These are phyloP conservation scores for Chondrus crispus DNA, from an alignment of 23 red algal species.

Conservation along the genomic window DNA sequence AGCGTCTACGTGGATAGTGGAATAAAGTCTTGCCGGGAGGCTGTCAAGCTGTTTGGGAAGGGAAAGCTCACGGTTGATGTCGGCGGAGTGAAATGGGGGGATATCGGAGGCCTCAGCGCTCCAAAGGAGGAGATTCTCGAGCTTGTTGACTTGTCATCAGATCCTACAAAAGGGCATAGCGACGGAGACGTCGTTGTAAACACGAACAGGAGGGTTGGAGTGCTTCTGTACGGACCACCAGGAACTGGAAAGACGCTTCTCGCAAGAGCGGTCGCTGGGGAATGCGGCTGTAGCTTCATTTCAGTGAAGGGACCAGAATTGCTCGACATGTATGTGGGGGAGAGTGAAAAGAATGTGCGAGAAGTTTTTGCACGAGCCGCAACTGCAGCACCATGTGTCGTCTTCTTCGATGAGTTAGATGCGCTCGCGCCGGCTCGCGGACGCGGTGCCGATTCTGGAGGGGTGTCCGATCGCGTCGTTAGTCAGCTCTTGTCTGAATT, in stretches of 20 bases:
- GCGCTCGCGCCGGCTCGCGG: slow-evolving; percentile 78
- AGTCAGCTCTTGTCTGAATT: slow-evolving; percentile 68
- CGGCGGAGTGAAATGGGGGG: slow-evolving; percentile 36
- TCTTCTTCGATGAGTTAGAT: slow-evolving; percentile 98
- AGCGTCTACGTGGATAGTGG: background rate
- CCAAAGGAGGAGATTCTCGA: slow-evolving; percentile 38
- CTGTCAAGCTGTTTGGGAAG: slow-evolving; percentile 30
- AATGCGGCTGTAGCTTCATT: slow-evolving; percentile 77
- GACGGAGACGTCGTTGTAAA: background rate
- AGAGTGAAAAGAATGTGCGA: slow-evolving; percentile 79
- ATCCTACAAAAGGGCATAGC: too few relatives aligned
- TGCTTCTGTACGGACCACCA: slow-evolving; percentile 92
- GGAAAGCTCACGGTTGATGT: slow-evolving; percentile 25
- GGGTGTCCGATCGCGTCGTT: slow-evolving; percentile 75
- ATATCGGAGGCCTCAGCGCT: slow-evolving; percentile 40
- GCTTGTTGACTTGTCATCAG: background rate
- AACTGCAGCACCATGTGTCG: slow-evolving; percentile 68
- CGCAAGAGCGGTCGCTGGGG: slow-evolving; percentile 68
- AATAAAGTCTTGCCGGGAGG: slow-evolving; percentile 8
- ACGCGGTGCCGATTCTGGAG: slow-evolving; percentile 45
- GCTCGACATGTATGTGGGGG: slow-evolving; percentile 86
- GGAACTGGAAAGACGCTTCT: slow-evolving; percentile 87
- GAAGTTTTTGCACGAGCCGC: slow-evolving; percentile 74
- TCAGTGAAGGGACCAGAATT: slow-evolving; percentile 73
- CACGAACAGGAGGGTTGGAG: slow-evolving; percentile 54